A percentile compares a stretch with the other conserved stretches of the same genome.
Conservation (phyloP, 495 filamentous ascomycete species). For the Annulohypoxylon stygium region DNA sequence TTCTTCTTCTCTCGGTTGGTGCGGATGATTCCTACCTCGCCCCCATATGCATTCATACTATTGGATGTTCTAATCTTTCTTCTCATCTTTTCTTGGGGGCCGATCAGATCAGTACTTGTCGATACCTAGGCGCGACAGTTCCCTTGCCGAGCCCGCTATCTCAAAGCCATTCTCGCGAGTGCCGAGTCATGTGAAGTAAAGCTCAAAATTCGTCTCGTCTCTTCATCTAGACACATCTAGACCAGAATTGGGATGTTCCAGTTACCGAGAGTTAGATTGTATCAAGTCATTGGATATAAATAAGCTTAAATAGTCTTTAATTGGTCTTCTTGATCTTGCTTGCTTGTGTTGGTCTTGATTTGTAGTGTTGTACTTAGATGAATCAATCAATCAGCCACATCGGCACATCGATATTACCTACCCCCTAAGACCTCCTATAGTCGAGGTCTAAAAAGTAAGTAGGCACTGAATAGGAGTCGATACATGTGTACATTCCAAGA, state of each 20-base stretch:
- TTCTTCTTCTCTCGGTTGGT: slow-evolving; percentile 36
- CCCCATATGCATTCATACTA: slow-evolving; percentile 1
- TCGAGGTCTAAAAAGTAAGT: slow-evolving; percentile 14
- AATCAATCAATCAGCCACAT: slow-evolving; percentile 1
- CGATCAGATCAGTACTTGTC: slow-evolving; percentile 28
- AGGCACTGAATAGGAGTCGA: slow-evolving; percentile 9
- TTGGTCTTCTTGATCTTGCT: background rate
- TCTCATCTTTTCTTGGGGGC: slow-evolving; percentile 7
- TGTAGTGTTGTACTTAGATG: background rate
- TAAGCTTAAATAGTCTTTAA: background rate
- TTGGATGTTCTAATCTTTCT: background rate
- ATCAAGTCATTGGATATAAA: background rate
- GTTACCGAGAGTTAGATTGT: background rate
- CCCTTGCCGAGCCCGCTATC: slow-evolving; percentile 16
- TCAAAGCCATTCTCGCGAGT: background rate
- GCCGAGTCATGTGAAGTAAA: slow-evolving; percentile 18
- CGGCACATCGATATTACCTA: slow-evolving; percentile 9
- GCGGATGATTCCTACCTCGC: slow-evolving; percentile 14
- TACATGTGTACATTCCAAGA: background rate
- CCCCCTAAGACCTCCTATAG: background rate
- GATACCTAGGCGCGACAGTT: background rate
- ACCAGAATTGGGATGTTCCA: background rate
- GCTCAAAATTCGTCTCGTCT: slow-evolving; percentile 6
- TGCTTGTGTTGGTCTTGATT: background rate
- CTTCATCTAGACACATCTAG: background rate